phyloP scores from a whole-genome alignment of 441 rosid species.

The Biscutella laevigata region DNA sequence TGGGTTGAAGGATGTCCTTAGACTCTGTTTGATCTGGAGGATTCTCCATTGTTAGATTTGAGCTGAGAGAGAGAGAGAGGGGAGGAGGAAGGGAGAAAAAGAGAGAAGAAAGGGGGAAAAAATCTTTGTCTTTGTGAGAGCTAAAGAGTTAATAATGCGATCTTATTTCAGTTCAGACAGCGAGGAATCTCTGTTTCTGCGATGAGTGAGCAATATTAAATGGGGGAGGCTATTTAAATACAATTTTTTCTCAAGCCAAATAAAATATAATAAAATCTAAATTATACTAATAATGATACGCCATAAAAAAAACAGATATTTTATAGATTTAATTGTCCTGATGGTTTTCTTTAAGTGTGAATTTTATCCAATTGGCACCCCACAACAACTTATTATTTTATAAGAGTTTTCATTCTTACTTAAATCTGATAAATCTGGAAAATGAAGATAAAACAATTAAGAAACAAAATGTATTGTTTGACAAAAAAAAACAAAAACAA shows the following conservation, averaged over 20 bases:
- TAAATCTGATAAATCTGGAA: background rate
- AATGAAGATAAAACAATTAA: background rate
- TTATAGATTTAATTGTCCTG: background rate
- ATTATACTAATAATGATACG: slow-evolving; percentile 5
- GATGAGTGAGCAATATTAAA: slow-evolving; percentile 27
- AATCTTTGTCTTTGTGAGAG: slow-evolving; percentile 25
- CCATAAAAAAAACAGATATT: background rate
- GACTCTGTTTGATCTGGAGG: slow-evolving; percentile 29
- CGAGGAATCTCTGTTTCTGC: slow-evolving; percentile 34
- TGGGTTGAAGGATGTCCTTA: slow-evolving; percentile 17
- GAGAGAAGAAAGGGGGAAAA: slow-evolving; percentile 1
- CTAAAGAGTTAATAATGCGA: slow-evolving; percentile 25
- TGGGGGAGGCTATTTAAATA: slow-evolving; percentile 19
- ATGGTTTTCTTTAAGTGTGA: background rate
- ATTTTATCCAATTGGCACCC: background rate
- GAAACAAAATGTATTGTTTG: no score
- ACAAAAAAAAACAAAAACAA: no score
- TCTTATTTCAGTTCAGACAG: slow-evolving; percentile 28
- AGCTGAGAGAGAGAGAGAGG: background rate
- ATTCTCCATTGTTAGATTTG: slow-evolving; percentile 30
- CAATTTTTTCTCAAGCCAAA: background rate
- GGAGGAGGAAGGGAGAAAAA: background rate
- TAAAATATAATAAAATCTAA: background rate
- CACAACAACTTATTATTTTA: background rate
- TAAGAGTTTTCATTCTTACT: background rate